These are phyloP conservation scores for Globisporangium irregulare DNA, from an alignment of 352 stramenopile species.

Conservation along the genomic window DNA sequence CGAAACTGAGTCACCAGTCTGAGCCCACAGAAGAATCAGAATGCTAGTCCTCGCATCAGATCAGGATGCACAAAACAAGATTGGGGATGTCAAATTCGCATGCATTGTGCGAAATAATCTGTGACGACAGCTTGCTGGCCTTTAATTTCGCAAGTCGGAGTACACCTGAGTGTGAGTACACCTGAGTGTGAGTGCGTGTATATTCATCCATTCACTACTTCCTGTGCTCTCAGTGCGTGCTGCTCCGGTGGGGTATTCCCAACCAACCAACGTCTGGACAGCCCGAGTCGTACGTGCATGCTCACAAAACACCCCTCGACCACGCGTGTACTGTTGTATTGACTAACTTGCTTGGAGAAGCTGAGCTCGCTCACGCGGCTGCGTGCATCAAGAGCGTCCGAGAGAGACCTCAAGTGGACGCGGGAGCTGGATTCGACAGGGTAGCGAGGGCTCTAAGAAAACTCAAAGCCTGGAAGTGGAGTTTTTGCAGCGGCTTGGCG, in stretches of 20 bases:
- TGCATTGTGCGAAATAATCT: background rate
- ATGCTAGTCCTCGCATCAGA: no score
- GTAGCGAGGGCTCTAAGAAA: background rate
- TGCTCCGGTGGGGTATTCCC: background rate
- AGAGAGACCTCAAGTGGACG: background rate
- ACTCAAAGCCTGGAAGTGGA: background rate
- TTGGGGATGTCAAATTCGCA: background rate
- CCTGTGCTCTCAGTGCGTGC: background rate
- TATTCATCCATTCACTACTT: background rate
- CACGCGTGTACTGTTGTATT: no score
- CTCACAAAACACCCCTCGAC: no score
- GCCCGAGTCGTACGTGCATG: no score
- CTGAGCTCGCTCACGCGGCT: background rate
- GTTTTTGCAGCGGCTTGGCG: background rate
- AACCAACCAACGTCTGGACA: no score
- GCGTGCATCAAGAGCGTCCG: background rate
- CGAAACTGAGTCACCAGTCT: no score
- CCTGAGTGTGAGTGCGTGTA: no score
- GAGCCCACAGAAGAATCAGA: no score
- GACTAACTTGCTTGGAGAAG: no score
- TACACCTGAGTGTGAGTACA: background rate
- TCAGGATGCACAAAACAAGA: no score
- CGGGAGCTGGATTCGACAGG: background rate
- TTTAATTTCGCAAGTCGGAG: background rate
- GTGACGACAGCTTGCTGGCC: background rate